Evolutionary conservation across 1,139 yeast species (phyloP).

Genomic region (Geotrichum citri-aurantii): DNA sequence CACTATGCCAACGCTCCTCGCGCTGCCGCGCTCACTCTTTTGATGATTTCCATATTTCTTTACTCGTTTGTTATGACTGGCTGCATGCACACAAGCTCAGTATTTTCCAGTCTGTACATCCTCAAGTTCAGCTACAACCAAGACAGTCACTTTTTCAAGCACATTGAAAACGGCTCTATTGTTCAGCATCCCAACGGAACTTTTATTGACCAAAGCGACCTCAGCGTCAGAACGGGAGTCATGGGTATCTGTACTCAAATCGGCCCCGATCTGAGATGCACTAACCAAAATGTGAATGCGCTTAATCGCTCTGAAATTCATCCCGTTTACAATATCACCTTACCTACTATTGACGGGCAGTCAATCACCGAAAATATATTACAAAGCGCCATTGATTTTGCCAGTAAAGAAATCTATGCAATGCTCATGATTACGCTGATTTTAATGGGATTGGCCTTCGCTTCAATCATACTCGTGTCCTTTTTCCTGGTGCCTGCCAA

Average conservation of each 20-base stretch:
- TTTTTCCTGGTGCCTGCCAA: background rate
- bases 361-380: background rate
- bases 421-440: slow-evolving; percentile 4
- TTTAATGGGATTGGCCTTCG: slow-evolving; percentile 1
- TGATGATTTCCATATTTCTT: slow-evolving; percentile 40
- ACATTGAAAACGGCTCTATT: slow-evolving; percentile 34
- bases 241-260: slow-evolving; percentile 13
- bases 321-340: slow-evolving; percentile 4
- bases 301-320: slow-evolving; percentile 7
- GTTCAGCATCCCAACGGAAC: slow-evolving; percentile 20
- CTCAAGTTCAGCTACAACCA: slow-evolving; percentile 45
- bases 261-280: slow-evolving; percentile 4
- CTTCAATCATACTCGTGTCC: slow-evolving; percentile 1
- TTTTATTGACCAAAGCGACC: background rate
- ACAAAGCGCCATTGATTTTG: background rate
- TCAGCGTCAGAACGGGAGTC: slow-evolving; percentile 7
- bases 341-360: background rate
- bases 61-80: slow-evolving; percentile 52
- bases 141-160: slow-evolving; percentile 38
- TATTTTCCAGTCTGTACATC: slow-evolving; percentile 46
- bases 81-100: slow-evolving; percentile 40
- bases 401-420: slow-evolving; percentile 3
- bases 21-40: background rate
- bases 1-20: slow-evolving; percentile 10
- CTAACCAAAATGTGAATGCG: slow-evolving; percentile 1